Evolutionary conservation across 257 asterid genomes (phyloP).

Genomic region (Jacaranda mimosifolia): DNA sequence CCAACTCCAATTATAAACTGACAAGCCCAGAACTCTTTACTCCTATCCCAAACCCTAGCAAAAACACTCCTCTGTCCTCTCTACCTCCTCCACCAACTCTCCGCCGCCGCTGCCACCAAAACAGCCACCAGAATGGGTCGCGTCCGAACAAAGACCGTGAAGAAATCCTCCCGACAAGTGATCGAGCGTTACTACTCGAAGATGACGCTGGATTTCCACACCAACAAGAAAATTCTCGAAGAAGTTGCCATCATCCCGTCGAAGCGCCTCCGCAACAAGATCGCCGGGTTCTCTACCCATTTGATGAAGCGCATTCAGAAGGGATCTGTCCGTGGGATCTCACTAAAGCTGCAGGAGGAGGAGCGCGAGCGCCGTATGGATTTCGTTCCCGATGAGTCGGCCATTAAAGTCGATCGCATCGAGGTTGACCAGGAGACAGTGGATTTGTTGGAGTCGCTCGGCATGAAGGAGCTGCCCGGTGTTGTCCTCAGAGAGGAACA

Average conservation of each 20-base stretch:
- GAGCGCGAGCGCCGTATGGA: conserved; percentile 72
- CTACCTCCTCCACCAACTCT: conserved; percentile 1
- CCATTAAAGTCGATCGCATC: conserved; percentile 51
- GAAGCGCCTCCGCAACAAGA: conserved; percentile 71
- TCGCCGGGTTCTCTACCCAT: conserved; percentile 62
- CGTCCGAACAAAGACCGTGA: conserved; percentile 58
- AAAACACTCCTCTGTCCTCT: neutral
- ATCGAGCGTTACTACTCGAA: conserved; percentile 56
- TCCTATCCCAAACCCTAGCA: conserved; percentile 43
- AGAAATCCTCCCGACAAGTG: conserved; percentile 56
- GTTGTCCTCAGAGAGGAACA: conserved; percentile 51
- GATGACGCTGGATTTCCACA: conserved; percentile 61
- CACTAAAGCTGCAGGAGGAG: conserved; percentile 64
- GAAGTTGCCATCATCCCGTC: conserved; percentile 60
- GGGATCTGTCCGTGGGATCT: conserved; percentile 61
- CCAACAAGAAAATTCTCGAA: conserved; percentile 61
- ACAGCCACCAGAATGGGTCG: conserved; percentile 52
- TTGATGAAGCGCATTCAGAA: conserved; percentile 67
- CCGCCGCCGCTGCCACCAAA: conserved; percentile 31
- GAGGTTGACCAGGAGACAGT: conserved; percentile 66
- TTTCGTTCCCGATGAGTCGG: conserved; percentile 61
- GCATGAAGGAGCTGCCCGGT: conserved; percentile 58
- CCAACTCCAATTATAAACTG: neutral
- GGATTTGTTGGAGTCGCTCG: conserved; percentile 50
- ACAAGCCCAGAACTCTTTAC: neutral